A percentile compares a stretch with the other conserved stretches of the same genome.
Evolutionary conservation across 495 filamentous ascomycete genomes (phyloP).

Genomic region (Penicillium paradoxum): DNA sequence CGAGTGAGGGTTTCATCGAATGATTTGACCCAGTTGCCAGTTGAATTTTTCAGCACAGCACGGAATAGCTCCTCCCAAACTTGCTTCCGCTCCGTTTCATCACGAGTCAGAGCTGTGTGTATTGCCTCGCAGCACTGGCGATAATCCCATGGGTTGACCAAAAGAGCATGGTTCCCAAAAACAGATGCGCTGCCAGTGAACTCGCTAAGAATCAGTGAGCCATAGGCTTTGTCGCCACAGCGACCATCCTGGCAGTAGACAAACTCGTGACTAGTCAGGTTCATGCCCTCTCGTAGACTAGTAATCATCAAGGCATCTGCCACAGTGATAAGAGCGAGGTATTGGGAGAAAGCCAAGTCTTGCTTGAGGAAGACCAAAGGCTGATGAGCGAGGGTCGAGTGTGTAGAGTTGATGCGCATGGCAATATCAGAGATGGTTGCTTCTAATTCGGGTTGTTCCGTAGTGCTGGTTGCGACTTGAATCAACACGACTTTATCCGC

Average conservation of each 20-base stretch:
- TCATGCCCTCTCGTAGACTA: constrained; percentile 92
- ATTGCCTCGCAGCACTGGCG: constrained; percentile 78
- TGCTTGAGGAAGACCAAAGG: constrained; percentile 93
- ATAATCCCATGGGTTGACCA: constrained; percentile 94
- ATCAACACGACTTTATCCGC: constrained; percentile 81
- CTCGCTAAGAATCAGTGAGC: constrained; percentile 84
- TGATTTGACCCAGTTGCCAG: constrained; percentile 71
- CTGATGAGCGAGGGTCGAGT: constrained; percentile 82
- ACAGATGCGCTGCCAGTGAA: constrained; percentile 88
- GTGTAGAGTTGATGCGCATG: constrained; percentile 81
- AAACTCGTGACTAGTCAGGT: constrained; percentile 87
- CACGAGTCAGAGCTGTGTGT: constrained; percentile 71
- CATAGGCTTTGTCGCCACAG: constrained; percentile 66
- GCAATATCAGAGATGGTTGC: constrained; percentile 87
- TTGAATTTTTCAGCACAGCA: constrained; percentile 74
- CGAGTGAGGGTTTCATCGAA: constrained; percentile 63
- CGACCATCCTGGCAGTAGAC: constrained; percentile 90
- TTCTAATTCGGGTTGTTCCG: constrained; percentile 79
- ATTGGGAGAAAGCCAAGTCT: constrained; percentile 85
- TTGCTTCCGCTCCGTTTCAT: constrained; percentile 60
- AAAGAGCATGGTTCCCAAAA: constrained; percentile 64
- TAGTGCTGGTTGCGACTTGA: constrained; percentile 85
- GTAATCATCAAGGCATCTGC: constrained; percentile 91
- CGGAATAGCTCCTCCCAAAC: constrained; percentile 72
- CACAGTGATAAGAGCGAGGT: constrained; percentile 79